A percentile compares a stretch with the other conserved stretches of the same genome.
phyloP scores from a whole-genome alignment of 2,329 filamentous ascomycete genomes.

The Penicillium crustosum region DNA sequence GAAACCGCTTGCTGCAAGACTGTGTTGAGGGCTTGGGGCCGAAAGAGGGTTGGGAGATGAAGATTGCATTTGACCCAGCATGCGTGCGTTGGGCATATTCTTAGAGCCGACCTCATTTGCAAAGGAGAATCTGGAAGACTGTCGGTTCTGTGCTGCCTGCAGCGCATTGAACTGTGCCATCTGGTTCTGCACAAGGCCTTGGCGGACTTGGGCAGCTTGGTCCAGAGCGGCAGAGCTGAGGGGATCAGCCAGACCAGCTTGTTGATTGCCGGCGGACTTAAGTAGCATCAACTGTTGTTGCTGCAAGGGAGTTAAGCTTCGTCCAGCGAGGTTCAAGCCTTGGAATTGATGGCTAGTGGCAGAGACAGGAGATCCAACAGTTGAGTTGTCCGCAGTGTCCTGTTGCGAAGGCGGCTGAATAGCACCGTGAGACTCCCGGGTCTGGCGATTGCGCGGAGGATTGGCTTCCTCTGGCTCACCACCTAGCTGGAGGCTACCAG shows the following conservation, averaged over 20 bases:
- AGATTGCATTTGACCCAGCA: conserved; percentile 50
- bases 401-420: conserved; percentile 78
- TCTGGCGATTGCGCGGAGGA: conserved; percentile 45
- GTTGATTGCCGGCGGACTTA: conserved; percentile 58
- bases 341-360: conserved; percentile 47
- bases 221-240: conserved; percentile 38
- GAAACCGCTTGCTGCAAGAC: conserved; percentile 63
- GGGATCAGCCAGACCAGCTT: conserved; percentile 56
- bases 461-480: conserved; percentile 88
- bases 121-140: conserved; percentile 85
- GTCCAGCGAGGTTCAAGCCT: conserved; percentile 63
- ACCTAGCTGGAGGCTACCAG: conserved; percentile 82
- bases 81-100: conserved; percentile 59
- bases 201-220: conserved; percentile 46
- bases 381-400: conserved; percentile 47
- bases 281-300: conserved; percentile 69
- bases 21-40: conserved; percentile 40
- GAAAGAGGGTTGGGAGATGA: conserved; percentile 40
- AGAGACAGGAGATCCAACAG: conserved; percentile 44
- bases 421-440: conserved; percentile 60
- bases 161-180: conserved; percentile 54
- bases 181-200: conserved; percentile 48
- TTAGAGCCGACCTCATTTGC: conserved; percentile 60
- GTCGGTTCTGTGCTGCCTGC: conserved; percentile 68
- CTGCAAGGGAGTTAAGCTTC: conserved; percentile 78